Percentiles rank a stretch among this genome's conserved stretches.
phyloP scores from a whole-genome alignment of 2,329 filamentous ascomycete genomes.

The Ascochyta fabae region DNA sequence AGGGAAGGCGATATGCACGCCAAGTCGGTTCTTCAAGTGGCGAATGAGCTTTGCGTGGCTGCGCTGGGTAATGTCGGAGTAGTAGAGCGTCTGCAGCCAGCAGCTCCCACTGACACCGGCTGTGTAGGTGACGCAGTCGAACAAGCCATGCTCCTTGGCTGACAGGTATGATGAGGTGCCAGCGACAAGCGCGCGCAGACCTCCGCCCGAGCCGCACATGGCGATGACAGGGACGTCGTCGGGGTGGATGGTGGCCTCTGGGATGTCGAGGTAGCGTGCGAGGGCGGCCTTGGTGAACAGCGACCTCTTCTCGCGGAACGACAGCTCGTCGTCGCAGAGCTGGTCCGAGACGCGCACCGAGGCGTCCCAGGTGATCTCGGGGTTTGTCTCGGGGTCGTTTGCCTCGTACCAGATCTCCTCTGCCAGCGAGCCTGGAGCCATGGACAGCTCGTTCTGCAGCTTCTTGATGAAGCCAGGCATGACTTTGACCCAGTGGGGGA shows the following conservation, averaged over 20 bases:
- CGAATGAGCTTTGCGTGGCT: constrained; percentile 74
- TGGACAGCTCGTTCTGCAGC: constrained; percentile 84
- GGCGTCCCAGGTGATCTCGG: constrained; percentile 84
- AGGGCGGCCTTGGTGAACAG: constrained; percentile 73
- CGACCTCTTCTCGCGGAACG: constrained; percentile 73
- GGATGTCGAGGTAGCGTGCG: constrained; percentile 79
- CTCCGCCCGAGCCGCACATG: constrained; percentile 92
- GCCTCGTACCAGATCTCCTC: constrained; percentile 95
- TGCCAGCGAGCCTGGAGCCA: constrained; percentile 85
- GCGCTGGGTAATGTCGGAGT: constrained; percentile 76
- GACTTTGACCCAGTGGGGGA: constrained; percentile 81
- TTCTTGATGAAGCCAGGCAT: constrained; percentile 81
- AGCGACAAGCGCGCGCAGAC: constrained; percentile 86
- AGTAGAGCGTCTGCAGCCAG: constrained; percentile 89
- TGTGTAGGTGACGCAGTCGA: constrained; percentile 94
- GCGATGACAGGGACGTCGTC: constrained; percentile 94
- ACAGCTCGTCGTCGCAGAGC: constrained; percentile 82
- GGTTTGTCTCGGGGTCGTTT: constrained; percentile 80
- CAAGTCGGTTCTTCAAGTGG: constrained; percentile 84
- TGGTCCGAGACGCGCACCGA: constrained; percentile 80
- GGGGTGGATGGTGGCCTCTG: constrained; percentile 82
- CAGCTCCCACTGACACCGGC: constrained; percentile 95
- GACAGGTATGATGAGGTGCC: constrained; percentile 88
- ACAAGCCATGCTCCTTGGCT: constrained; percentile 82
- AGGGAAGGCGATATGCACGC: constrained; percentile 90